Conservation (phyloP, 495 filamentous ascomycete genomes). For the Lichenothelia convexa region DNA sequence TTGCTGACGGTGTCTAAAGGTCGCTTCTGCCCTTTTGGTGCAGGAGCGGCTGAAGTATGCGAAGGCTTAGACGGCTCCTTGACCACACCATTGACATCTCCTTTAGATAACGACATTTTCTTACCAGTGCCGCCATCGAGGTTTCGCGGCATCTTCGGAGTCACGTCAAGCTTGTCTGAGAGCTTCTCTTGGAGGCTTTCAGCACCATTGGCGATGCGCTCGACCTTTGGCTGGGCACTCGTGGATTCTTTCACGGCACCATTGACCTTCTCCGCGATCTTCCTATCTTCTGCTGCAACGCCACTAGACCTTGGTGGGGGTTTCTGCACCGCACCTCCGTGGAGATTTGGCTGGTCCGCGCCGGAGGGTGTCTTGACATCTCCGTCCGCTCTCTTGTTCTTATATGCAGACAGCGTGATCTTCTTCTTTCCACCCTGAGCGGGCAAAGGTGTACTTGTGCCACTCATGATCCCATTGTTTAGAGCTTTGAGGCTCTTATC, state of each 20-base stretch:
- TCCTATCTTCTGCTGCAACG: too few species aligned
- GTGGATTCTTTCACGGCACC: neutral
- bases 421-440: slow-evolving; percentile 12
- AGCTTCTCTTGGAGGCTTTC: too few species aligned
- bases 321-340: neutral
- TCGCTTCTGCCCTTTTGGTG: neutral
- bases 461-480: neutral
- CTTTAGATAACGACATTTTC: neutral
- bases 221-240: too few species aligned
- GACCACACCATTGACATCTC: neutral
- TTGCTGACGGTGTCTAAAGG: neutral
- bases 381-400: slow-evolving; percentile 10
- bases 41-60: neutral
- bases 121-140: neutral
- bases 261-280: neutral
- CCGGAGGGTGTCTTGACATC: neutral
- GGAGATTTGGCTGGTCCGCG: neutral
- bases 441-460: neutral
- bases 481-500: slow-evolving; percentile 1
- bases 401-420: slow-evolving; percentile 14
- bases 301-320: neutral
- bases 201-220: too few species aligned
- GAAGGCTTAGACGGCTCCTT: neutral
- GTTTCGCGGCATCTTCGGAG: too few species aligned
- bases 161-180: too few species aligned